Evolutionary conservation across 345 rosid species (phyloP).

Genomic region (Turritis glabra): DNA sequence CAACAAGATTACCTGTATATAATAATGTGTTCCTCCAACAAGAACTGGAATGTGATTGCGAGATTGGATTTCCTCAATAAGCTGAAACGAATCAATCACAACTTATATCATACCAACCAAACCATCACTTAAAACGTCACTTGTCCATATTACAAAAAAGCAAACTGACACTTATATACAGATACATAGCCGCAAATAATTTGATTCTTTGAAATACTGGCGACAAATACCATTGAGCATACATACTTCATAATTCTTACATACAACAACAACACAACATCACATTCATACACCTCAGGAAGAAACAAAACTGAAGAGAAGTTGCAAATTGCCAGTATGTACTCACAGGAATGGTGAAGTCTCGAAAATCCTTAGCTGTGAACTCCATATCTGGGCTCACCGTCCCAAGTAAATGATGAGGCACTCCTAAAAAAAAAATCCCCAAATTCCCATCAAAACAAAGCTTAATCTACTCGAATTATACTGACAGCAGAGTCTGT

Average conservation of each 20-base stretch:
- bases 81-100: slow-evolving; percentile 46
- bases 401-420: slow-evolving; percentile 85
- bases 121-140: background rate
- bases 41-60: slow-evolving; percentile 76
- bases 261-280: background rate
- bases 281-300: too few species aligned
- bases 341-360: slow-evolving; percentile 74
- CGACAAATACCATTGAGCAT: background rate
- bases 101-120: slow-evolving; percentile 17
- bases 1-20: slow-evolving; percentile 68
- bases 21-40: slow-evolving; percentile 94
- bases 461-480: background rate
- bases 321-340: background rate
- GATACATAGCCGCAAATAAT: too few species aligned
- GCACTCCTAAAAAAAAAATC: slow-evolving; percentile 56
- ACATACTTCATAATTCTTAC: background rate
- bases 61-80: slow-evolving; percentile 65
- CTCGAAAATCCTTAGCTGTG: slow-evolving; percentile 78
- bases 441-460: slow-evolving; percentile 6
- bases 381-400: slow-evolving; percentile 63
- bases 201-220: too few species aligned
- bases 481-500: background rate
- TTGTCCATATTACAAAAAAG: too few species aligned
- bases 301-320: too few species aligned
- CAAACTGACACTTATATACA: background rate